Base-by-base conservation (phyloP, 768 basidiomycete genomes). In the Suillus bovinus region DNA sequence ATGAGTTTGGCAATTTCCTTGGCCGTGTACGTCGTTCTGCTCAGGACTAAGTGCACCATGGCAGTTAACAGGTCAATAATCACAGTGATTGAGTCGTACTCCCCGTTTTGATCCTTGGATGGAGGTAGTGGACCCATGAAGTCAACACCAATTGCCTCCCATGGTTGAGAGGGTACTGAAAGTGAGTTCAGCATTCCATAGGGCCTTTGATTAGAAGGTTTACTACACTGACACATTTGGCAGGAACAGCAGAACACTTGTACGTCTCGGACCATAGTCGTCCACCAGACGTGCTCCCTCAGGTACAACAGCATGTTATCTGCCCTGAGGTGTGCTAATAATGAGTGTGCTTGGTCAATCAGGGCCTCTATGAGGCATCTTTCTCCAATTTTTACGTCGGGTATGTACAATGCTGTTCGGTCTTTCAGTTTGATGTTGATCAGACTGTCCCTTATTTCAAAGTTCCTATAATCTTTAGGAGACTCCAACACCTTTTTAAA, bases 221-320 rank as follows among this genome's bases (percentile, higher is more conserved):
- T 41, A 16, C 39, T 41, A 1, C 39, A 2, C 17, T 41, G 39
- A 3, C 39, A 41, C 0, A 8, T 41, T 0, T 0, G 0, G 66
- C 68, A 65, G 66, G 54, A 36, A 0, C 22, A 29, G 50, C 78
- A 79, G 49, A 50, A 80, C 0, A 62, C 59, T 11, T 68, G 59
- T 0, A 73, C 63, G 33, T 81, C 77, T 0, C 36, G 6, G 0
- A 65, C 69, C 59, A 81, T 75, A 0, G 68, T 60, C n/a, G 74
- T 74, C 80, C 80, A 80, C 78, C 79, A 81, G 0, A 79, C 71
- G 14, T 77, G 61, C 20, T 78, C 71, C 4, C 70, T 52, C 0
- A 81, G 67, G 36, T 75, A 77, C 1, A 61, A 39, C 0, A 79
- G 17, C 0, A 78, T 81, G 59, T 80, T 81, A 1, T 11, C 33